Evolutionary conservation across 805 yeast species (phyloP).

Genomic region (Pichia ethanolica): DNA sequence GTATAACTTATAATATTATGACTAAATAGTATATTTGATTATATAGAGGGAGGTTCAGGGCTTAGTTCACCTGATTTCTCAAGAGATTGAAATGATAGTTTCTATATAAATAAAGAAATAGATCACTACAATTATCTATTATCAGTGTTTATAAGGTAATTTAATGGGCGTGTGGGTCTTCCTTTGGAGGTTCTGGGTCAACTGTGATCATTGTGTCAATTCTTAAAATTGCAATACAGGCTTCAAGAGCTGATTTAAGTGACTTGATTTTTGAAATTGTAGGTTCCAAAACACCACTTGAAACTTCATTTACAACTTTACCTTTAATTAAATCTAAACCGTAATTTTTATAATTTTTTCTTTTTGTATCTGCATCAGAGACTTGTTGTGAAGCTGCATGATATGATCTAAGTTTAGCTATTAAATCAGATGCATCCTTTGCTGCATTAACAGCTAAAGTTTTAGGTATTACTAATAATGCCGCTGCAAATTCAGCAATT

Average conservation of each 20-base stretch:
- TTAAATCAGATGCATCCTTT: constrained; percentile 89
- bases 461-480: constrained; percentile 88
- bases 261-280: constrained; percentile 88
- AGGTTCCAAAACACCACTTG: constrained; percentile 90
- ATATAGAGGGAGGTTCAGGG: too few relatives aligned
- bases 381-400: constrained; percentile 94
- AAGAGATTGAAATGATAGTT: too few relatives aligned
- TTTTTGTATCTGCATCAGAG: constrained; percentile 71
- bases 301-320: constrained; percentile 78
- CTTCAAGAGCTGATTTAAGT: constrained; percentile 92
- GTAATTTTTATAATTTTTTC: constrained; percentile 79
- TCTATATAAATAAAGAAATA: not conserved
- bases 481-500: constrained; percentile 92
- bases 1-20: too few relatives aligned
- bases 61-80: too few relatives aligned
- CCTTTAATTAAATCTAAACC: constrained; percentile 92
- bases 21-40: too few relatives aligned
- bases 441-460: constrained; percentile 97
- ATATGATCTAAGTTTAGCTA: constrained; percentile 91
- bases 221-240: constrained; percentile 94
- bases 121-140: not conserved
- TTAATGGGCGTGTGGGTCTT: constrained; percentile 83
- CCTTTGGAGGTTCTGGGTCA: constrained; percentile 89
- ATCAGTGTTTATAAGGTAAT: too few relatives aligned
- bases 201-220: constrained; percentile 98